Percentiles rank a stretch among this genome's conserved stretches.
Conservation (phyloP, 345 rosid species). For the Gossypium thurberi region DNA sequence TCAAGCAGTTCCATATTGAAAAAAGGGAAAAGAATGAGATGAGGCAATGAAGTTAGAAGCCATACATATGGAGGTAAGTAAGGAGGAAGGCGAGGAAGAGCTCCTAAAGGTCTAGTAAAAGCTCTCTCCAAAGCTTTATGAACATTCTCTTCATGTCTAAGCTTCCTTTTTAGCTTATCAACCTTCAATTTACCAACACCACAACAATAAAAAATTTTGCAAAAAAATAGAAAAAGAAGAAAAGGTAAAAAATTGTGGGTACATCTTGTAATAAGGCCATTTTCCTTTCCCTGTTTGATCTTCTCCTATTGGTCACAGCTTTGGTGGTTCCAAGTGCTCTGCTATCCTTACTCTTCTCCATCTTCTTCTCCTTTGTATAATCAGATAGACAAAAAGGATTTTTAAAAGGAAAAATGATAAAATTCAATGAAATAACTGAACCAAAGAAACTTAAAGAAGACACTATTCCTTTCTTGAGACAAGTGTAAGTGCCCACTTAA, state of each 20-base stretch:
- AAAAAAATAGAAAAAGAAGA: neutral
- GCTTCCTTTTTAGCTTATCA: conserved; percentile 89
- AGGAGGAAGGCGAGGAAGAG: conserved; percentile 94
- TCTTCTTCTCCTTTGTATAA: conserved; percentile 40
- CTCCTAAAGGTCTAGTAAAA: conserved; percentile 85
- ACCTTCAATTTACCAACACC: conserved; percentile 41
- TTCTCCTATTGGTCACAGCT: conserved; percentile 41
- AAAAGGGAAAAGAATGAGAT: neutral
- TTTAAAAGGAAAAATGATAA: neutral
- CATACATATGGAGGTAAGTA: conserved; percentile 87
- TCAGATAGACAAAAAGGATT: neutral
- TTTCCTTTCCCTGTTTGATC: conserved; percentile 69
- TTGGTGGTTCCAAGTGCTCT: conserved; percentile 35
- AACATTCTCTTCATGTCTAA: conserved; percentile 91
- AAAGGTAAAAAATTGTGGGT: conserved; percentile 6
- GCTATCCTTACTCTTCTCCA: conserved; percentile 46
- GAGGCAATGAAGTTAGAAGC: neutral
- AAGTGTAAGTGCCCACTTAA: conserved; percentile 41
- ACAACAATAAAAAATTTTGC: conserved; percentile 9
- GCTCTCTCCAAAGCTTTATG: conserved; percentile 96
- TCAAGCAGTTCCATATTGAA: too few species aligned
- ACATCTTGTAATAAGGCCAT: conserved; percentile 85
- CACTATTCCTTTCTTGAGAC: conserved; percentile 55
- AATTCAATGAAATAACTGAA: conserved; percentile 5
- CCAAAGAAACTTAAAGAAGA: conserved; percentile 15